Base-by-base conservation (phyloP, 495 filamentous ascomycete species). In the Hypoxylon fragiforme region DNA sequence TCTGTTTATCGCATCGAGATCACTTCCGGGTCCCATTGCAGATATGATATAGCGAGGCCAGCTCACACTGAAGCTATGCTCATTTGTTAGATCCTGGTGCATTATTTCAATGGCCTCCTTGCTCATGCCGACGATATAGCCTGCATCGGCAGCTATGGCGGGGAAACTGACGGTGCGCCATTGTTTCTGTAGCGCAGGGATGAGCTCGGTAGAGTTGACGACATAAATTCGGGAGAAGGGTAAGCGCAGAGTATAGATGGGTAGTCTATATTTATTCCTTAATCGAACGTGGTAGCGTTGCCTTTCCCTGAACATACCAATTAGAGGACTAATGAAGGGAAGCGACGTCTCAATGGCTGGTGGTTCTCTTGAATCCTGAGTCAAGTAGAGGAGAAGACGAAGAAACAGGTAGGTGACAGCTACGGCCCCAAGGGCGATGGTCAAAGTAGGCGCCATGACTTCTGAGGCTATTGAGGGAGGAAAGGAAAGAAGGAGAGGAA, bases 161-260 rank as follows among this genome's bases (percentile, higher is more conserved):
- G 57, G 26, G 19, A 69, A 59, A 44, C 50, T 50, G 15, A 69
- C 3, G 5, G 41, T 26, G 5, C 54, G 47, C 45, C 49, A 44
- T 15, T 66, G 63, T 6, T 54, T 49, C 21, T 69, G 63, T 0
- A 65, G 8, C 0, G 13, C 9, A 12, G 58, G 47, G 12, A 66
- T 63, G 15, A 66, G 53, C 1, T 44, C 18, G 1, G 54, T 58
- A 0, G 42, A 35, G 36, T 69, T 66, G 45, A 66, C 44, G 18
- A 69, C 19, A 38, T 69, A 65, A 1, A 69, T 21, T 11, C 63
- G 63, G 0, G 36, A 13, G 11, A 49, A 49, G 0, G 66, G 63
- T n/a, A 69, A 34, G 1, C 61, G 60, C 0, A 66, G 39, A 1
- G 61, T 69, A 31, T 66, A 69, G 22, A 70, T 70, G n/a, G 67